A percentile compares a stretch with the other conserved stretches of the same genome.
These are phyloP conservation scores for Apiospora koreana DNA, from an alignment of 2,329 filamentous ascomycete species.

Conservation along the genomic window DNA sequence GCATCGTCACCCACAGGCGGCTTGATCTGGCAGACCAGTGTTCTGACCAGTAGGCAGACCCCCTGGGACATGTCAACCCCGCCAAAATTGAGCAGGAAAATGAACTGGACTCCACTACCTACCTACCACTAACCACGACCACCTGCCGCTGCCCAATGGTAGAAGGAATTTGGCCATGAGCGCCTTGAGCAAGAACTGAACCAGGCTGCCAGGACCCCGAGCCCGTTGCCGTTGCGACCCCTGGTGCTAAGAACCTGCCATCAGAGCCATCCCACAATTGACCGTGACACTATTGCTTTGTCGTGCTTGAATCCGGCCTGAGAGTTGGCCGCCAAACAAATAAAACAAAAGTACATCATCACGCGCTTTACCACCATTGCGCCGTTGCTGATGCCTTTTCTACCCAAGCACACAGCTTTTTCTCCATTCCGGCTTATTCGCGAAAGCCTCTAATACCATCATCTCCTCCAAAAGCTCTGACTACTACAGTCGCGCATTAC, in stretches of 20 bases:
- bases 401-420: conserved; percentile 5
- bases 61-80: background rate
- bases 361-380: background rate
- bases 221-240: conserved; percentile 8
- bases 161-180: background rate
- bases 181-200: background rate
- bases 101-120: background rate
- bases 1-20: background rate
- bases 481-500: background rate
- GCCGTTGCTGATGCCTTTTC: conserved; percentile 2
- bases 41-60: too few species aligned
- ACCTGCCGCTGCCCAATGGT: conserved; percentile 1
- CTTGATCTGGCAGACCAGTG: background rate
- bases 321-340: background rate
- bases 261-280: conserved; percentile 7
- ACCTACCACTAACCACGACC: background rate
- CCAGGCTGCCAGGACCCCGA: background rate
- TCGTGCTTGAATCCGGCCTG: background rate
- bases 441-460: background rate
- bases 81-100: conserved; percentile 6
- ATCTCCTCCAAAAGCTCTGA: background rate
- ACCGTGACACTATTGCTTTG: background rate
- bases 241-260: conserved; percentile 1
- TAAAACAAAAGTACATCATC: background rate
- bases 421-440: background rate